Evolutionary conservation across 202 grass and related monocot species (phyloP), one percentile per base, ranked within the genome.

Genomic region (Dendrocalamus latiflorus): DNA sequence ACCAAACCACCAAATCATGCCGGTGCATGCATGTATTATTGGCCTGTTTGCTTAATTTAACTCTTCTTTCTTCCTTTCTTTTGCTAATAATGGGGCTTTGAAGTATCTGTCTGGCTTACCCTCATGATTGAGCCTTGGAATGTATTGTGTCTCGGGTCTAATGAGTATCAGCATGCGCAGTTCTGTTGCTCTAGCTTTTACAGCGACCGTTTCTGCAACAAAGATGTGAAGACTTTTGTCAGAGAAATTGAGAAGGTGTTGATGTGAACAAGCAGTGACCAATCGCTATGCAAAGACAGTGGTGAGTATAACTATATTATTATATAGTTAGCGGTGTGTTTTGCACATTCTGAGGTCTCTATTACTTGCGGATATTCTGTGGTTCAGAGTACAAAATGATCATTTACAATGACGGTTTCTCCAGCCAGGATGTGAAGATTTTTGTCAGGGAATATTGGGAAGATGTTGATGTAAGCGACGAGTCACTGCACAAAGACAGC

Each of bases 61-160:
- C 36, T 48, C 47, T 77, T 18, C 6, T 50, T 20, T 17, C 41
- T 78, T n/a, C n/a, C n/a, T n/a, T 78, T 50, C 26, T 76, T 22
- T 5, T 61, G 65, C 9, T 87, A 61, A 76, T 81, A 41, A 81
- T 49, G 65, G 33, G 47, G 12, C 7, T 45, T 51, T 47, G 61
- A 44, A 73, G 58, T 56, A 56, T 83, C 64, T 70, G 42, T 61
- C 56, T 33, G 71, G 15, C 59, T 33, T 20, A 44, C 16, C 72
- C 54, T n/a, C 54, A 45, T 87, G 55, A 77, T 77, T 70, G 72
- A 51, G 60, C 20, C 30, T 50, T 37, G 60, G 59, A 65, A 65
- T 78, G 60, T 50, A 44, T 36, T 50, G 44, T 36, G 59, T 3
- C 58, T 1, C 49, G 42, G 10, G 41, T 34, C 10, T 61, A 47